These are phyloP conservation scores for Solanum verrucosum DNA, from an alignment of 257 asterid genomes.

Conservation along the genomic window DNA sequence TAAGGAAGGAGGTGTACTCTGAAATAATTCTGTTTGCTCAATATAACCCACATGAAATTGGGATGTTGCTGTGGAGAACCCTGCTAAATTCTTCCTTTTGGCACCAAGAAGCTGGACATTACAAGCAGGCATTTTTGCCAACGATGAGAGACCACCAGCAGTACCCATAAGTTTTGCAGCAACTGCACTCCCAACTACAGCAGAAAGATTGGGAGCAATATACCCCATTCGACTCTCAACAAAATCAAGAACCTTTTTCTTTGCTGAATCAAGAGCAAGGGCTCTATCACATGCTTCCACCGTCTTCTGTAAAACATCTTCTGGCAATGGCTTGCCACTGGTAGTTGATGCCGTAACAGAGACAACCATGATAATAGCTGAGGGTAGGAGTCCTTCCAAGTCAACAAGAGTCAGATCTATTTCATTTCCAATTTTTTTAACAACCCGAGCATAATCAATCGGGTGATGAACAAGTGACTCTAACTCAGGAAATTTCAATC, in stretches of 20 bases:
- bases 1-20: constrained; percentile 83
- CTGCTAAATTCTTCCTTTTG: constrained; percentile 78
- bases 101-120: constrained; percentile 98
- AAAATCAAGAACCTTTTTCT: constrained; percentile 88
- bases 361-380: constrained; percentile 92
- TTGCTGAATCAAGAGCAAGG: constrained; percentile 65
- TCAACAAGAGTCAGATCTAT: constrained; percentile 89
- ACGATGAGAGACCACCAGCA: constrained; percentile 84
- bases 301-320: constrained; percentile 76
- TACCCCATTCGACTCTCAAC: constrained; percentile 97
- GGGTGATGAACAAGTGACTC: constrained; percentile 97
- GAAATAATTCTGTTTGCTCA: constrained; percentile 83
- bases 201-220: constrained; percentile 94
- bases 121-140: constrained; percentile 98
- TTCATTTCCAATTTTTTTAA: constrained; percentile 81
- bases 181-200: constrained; percentile 93
- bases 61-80: constrained; percentile 91
- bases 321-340: constrained; percentile 96
- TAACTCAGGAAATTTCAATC: constrained; percentile 88
- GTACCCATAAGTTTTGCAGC: constrained; percentile 98
- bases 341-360: constrained; percentile 98
- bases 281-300: constrained; percentile 92
- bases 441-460: constrained; percentile 91
- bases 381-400: constrained; percentile 90
- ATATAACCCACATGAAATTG: constrained; percentile 80